Conservation (phyloP, 2,329 filamentous ascomycete species). For the Clarireedia monteithiana region DNA sequence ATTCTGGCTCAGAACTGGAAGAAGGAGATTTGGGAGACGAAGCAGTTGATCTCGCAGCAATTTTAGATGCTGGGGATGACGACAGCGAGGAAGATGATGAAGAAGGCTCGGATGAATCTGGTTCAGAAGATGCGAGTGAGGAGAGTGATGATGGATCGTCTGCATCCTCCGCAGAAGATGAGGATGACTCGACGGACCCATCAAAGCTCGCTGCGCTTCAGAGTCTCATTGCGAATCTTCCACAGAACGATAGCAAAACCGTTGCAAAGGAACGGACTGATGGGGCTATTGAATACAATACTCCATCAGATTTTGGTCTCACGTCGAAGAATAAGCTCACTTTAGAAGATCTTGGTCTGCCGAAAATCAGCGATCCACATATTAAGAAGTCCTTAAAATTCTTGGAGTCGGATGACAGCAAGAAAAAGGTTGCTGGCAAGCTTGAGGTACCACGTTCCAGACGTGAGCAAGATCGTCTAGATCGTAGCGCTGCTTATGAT, state of each 20-base stretch:
- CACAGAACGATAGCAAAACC: conserved; percentile 26
- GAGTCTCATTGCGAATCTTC: conserved; percentile 60
- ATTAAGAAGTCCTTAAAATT: conserved; percentile 75
- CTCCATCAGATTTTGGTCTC: conserved; percentile 51
- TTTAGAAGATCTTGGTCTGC: conserved; percentile 68
- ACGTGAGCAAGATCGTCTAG: conserved; percentile 76
- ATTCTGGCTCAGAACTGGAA: conserved; percentile 45
- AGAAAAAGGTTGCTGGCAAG: conserved; percentile 47
- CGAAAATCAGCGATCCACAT: conserved; percentile 63
- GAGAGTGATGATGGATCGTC: conserved; percentile 49
- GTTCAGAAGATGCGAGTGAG: conserved; percentile 37
- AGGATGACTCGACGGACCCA: conserved; percentile 35
- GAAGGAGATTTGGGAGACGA: conserved; percentile 57
- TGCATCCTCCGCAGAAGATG: conserved; percentile 39
- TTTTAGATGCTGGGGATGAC: conserved; percentile 48
- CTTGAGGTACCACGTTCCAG: conserved; percentile 77
- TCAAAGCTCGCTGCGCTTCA: conserved; percentile 56
- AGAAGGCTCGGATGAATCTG: conserved; percentile 32
- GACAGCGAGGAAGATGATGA: conserved; percentile 48
- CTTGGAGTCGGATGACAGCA: conserved; percentile 51
- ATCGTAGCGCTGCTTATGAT: conserved; percentile 75
- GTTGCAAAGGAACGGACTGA: conserved; percentile 27
- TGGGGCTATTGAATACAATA: conserved; percentile 51
- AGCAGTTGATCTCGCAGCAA: conserved; percentile 20
- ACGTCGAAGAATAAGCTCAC: conserved; percentile 40